Evolutionary conservation across 2,329 filamentous ascomycete species (phyloP).

Genomic region (Pseudocercospora fuligena): DNA sequence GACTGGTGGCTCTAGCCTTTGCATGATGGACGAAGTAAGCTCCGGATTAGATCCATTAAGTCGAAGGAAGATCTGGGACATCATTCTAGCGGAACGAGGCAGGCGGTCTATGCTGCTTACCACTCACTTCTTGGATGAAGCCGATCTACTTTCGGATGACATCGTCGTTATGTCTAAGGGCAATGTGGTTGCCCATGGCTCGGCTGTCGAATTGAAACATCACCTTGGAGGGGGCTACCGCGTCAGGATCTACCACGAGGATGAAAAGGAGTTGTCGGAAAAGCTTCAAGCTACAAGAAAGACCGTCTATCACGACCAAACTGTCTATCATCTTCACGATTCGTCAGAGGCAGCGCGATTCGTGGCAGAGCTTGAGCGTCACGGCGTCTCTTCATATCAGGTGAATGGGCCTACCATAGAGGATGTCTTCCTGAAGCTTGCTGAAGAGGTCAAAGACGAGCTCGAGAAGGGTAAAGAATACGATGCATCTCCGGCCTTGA

Average conservation of each 20-base stretch:
- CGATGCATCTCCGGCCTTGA: conserved; percentile 22
- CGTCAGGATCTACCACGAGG: conserved; percentile 70
- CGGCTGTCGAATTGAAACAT: conserved; percentile 84
- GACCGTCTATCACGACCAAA: conserved; percentile 68
- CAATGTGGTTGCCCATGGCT: conserved; percentile 78
- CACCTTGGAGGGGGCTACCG: conserved; percentile 82
- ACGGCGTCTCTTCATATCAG: conserved; percentile 75
- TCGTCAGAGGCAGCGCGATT: conserved; percentile 73
- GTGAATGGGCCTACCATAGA: conserved; percentile 90
- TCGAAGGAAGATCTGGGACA: conserved; percentile 91
- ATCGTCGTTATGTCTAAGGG: conserved; percentile 89
- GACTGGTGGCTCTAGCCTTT: conserved; percentile 84
- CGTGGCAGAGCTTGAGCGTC: conserved; percentile 69
- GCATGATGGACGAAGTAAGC: conserved; percentile 89
- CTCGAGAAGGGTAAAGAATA: conserved; percentile 37
- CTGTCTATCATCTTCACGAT: conserved; percentile 72
- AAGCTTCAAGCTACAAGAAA: conserved; percentile 36
- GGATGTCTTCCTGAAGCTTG: conserved; percentile 86
- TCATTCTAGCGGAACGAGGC: conserved; percentile 82
- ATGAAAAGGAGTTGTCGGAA: conserved; percentile 37
- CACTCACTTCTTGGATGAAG: conserved; percentile 93
- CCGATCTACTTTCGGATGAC: conserved; percentile 84
- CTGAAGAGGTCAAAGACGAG: conserved; percentile 74
- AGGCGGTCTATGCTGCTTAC: conserved; percentile 83
- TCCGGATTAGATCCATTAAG: conserved; percentile 87